These are phyloP conservation scores for Apiotrichum mycotoxinovorans DNA, from an alignment of 1,284 basidiomycete genomes.

Conservation along the genomic window DNA sequence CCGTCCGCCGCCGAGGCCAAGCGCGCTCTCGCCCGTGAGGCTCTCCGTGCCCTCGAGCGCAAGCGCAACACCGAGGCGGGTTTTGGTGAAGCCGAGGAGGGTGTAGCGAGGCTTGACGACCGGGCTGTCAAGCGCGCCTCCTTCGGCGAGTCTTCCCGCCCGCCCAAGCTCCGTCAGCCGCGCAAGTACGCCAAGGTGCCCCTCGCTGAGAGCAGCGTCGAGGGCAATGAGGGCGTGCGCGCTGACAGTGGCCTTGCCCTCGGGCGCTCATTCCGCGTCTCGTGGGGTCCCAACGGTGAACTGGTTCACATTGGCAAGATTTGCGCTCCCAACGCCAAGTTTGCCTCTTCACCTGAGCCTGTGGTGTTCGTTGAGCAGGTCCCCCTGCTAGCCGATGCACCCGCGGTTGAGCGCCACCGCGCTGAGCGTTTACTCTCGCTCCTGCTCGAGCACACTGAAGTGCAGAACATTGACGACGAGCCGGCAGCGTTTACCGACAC, in stretches of 20 bases:
- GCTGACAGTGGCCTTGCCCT: constrained; percentile 79
- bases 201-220: constrained; percentile 30
- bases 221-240: constrained; percentile 62
- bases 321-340: constrained; percentile 54
- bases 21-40: constrained; percentile 3
- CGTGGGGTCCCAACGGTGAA: constrained; percentile 79
- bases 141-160: constrained; percentile 66
- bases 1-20: constrained; percentile 6
- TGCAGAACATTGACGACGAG: constrained; percentile 57
- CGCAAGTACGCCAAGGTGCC: constrained; percentile 42
- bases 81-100: constrained; percentile 67
- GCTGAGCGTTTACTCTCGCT: constrained; percentile 70
- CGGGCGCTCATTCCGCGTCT: constrained; percentile 83
- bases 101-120: constrained; percentile 61
- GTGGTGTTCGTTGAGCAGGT: constrained; percentile 32
- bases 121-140: constrained; percentile 68
- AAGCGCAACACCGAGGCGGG: constrained; percentile 19
- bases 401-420: constrained; percentile 51
- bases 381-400: constrained; percentile 27
- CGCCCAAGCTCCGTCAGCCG: constrained; percentile 57
- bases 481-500: constrained; percentile 60
- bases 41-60: constrained; percentile 14
- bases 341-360: constrained; percentile 27
- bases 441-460: constrained; percentile 71
- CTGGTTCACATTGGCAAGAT: constrained; percentile 72